Evolutionary conservation across 2,329 filamentous ascomycete genomes (phyloP).

Genomic region (Beauveria sp.): DNA sequence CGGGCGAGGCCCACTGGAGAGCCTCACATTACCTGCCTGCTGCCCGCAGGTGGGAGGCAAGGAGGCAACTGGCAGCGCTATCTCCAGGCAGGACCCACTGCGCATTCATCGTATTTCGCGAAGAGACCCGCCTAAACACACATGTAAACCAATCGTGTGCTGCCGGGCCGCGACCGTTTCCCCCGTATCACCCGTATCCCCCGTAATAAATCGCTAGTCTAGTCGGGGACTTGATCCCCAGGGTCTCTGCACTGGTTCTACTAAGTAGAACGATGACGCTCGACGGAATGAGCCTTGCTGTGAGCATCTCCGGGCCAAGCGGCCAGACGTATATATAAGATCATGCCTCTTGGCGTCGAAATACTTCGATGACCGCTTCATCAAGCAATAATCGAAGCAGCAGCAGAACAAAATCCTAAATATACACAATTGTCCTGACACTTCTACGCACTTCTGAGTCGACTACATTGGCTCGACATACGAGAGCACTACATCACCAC

Average conservation of each 20-base stretch:
- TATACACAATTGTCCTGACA: neutral
- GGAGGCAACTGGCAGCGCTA: neutral
- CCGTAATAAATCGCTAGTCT: neutral
- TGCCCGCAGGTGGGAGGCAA: too few relatives aligned
- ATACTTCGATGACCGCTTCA: neutral
- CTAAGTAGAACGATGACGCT: neutral
- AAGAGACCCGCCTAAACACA: neutral
- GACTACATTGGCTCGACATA: neutral
- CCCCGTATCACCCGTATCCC: constrained; percentile 5
- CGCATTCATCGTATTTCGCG: constrained; percentile 13
- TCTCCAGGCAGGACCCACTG: neutral
- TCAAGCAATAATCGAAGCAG: neutral
- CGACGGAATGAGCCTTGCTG: neutral
- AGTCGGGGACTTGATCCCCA: neutral
- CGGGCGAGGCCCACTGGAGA: neutral
- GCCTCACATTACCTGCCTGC: neutral
- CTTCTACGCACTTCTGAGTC: neutral
- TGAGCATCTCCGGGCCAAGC: neutral
- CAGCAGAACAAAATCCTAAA: neutral
- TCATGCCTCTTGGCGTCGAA: neutral
- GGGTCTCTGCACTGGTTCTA: neutral
- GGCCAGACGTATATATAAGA: neutral
- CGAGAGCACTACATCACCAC: neutral
- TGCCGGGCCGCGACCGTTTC: neutral
- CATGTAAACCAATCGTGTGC: neutral